Evolutionary conservation across 2,329 filamentous ascomycete species (phyloP), one percentile per base, ranked within the genome.

Genomic region (Lecanicillium sp.): DNA sequence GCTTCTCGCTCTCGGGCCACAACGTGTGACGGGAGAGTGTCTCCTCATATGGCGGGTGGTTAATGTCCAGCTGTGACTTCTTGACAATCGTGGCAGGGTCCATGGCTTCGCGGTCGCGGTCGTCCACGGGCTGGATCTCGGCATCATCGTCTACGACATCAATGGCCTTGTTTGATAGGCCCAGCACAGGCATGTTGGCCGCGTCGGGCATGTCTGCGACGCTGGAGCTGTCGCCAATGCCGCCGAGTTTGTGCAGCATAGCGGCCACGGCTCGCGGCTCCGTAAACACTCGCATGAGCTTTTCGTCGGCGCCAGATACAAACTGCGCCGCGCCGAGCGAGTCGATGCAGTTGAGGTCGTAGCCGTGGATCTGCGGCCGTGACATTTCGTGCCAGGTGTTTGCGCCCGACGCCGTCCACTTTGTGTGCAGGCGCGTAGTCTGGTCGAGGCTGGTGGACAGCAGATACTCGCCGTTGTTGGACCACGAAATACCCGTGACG

Each of bases 301-400:
- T 98, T 67, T 98, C 92, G 49, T 98, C 92, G 3, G 92, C 92
- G 6, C 92, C 92, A 3, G 89, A 94, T 17, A 97, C 83, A 56
- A 98, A 98, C 49, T 82, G 83, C 7, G 77, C 72, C 7, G 74
- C 61, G 7, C 78, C 80, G 5, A 96, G 69, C 1, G 80, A 75
- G 53, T 88, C 84, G 46, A 97, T 81, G 59, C 92, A 97, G 66
- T 97, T 98, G 39, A 98, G 73, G 58, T 98, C 90, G 59, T 98
- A 98, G 28, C 92, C 92, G 58, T 98, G 92, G 47, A 98, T 98
- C 58, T 98, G 92, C 4, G 92, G 92, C 36, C 92, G 74, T 1
- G 89, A 84, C 68, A 97, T 88, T 59, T 98, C 92, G 60, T 97
- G 90, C 92, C 92, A 98, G 10, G 87, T 87, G 19, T 51, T 46